Evolutionary conservation across 495 filamentous ascomycete species (phyloP), one percentile per base, ranked within the genome.

Genomic region (Podospora tetraspora): DNA sequence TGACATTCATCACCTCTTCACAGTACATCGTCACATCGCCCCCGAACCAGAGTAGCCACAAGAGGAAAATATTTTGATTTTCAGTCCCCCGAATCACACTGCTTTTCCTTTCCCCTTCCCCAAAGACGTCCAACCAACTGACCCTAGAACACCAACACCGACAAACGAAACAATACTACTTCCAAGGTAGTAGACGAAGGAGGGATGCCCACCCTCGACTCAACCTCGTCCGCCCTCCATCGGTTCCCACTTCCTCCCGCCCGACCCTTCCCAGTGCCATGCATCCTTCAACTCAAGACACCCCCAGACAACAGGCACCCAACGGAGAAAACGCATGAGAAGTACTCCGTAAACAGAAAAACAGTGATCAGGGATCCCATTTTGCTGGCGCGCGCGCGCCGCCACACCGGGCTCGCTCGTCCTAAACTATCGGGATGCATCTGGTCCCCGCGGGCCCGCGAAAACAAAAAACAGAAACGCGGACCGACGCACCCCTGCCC

Each of bases 341-440:
- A 1, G 25, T 25, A 43, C 34, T 43, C 34, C 13, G 34, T 7
- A n/a, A 52, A n/a, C 43, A n/a, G 43, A 52, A 52, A 52, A 52
- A 32, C 32, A 34, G 32, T 34, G 32, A 34, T 34, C 43, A 52
- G 43, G 5, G 43, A 52, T 52, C 43, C 43, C 43, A 52, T 52
- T 52, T 52, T 52, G 43, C 43, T 52, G 3, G 25, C 25, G 25
- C 25, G 27, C 25, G 37, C 43, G 43, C 43, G 43, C 43, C 43
- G 43, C 43, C 43, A n/a, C 43, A 52, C 43, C 43, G 43, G 43
- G 43, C 43, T 52, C 43, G 43, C 43, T 52, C 43, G 43, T 66
- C 64, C 30, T 61, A 63, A 62, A 61, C 57, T 58, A 22, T 29
- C 65, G 19, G 13, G 63, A 52, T 52, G 43, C 32, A 63, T 63